Percentiles rank a stretch among this genome's conserved stretches.
Evolutionary conservation across 1,284 basidiomycete species (phyloP).

Genomic region (Ceratobasidium theobromae): DNA sequence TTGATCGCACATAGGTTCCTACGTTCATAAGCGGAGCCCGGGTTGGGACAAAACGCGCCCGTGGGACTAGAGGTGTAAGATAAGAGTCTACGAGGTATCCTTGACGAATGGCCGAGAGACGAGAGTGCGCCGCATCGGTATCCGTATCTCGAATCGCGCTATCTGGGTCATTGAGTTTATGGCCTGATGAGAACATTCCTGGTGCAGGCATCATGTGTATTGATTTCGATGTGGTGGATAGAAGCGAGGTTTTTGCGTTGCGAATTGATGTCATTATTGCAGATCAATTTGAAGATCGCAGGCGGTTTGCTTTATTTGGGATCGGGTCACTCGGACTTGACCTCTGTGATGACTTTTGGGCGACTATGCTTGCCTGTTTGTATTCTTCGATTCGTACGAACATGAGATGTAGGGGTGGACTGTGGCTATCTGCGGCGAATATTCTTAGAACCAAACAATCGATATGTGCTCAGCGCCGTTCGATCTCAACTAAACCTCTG

Average conservation of each 20-base stretch:
- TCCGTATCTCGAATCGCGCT: constrained; percentile 70
- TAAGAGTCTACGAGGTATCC: constrained; percentile 76
- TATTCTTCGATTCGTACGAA: neutral
- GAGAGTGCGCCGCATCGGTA: constrained; percentile 70
- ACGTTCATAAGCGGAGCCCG: constrained; percentile 91
- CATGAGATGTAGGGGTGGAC: neutral
- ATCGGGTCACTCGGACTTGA: neutral
- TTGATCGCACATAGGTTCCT: constrained; percentile 86
- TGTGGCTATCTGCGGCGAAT: neutral
- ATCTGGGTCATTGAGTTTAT: constrained; percentile 45
- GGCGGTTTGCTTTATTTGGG: constrained; percentile 3
- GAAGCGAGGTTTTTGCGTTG: no score
- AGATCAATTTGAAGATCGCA: neutral
- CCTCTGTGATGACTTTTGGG: neutral
- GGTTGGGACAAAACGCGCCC: constrained; percentile 61
- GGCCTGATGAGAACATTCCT: constrained; percentile 8
- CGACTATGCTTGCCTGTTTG: neutral
- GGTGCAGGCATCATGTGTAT: no score
- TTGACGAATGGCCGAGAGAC: constrained; percentile 77
- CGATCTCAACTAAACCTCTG: no score
- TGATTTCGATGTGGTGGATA: no score
- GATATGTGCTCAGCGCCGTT: no score
- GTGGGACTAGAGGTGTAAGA: constrained; percentile 62
- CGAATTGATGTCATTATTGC: neutral
- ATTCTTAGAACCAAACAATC: no score